Evolutionary conservation across 139 green algal genomes (phyloP).

Genomic region (Picochlorum sp.): DNA sequence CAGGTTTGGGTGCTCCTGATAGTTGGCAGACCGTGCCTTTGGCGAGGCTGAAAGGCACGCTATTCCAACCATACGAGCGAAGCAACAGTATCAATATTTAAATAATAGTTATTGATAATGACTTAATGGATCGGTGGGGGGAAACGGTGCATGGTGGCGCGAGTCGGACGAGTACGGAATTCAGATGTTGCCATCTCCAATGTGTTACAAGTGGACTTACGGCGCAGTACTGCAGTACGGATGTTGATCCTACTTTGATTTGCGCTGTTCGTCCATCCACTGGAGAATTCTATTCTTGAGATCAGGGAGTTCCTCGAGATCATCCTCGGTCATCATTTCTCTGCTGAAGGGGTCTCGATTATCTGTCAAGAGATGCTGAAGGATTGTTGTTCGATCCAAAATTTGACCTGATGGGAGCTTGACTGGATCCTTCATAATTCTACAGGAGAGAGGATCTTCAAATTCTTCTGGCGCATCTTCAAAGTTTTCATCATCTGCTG

Average conservation of each 20-base stretch:
- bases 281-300: conserved; percentile 69
- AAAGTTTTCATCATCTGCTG: conserved; percentile 57
- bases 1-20: no score
- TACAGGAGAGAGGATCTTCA: conserved; percentile 74
- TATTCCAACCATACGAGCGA: no score
- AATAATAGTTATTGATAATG: no score
- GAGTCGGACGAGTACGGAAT: no score
- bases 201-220: neutral
- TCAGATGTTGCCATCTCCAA: no score
- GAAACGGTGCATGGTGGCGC: no score
- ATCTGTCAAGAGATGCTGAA: conserved; percentile 79
- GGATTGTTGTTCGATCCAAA: conserved; percentile 77
- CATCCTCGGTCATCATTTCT: conserved; percentile 44
- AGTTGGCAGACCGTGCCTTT: no score
- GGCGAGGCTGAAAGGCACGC: no score
- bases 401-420: conserved; percentile 56
- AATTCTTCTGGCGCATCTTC: conserved; percentile 84
- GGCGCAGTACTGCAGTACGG: neutral
- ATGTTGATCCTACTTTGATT: neutral
- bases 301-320: conserved; percentile 47
- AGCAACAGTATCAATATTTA: no score
- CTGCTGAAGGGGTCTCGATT: conserved; percentile 85
- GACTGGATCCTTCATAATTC: conserved; percentile 87
- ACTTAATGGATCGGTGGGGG: no score
- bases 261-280: conserved; percentile 52